Conservation (phyloP, 192 early-diverging fungal genomes). For the Spizellomyces punctatus region DNA sequence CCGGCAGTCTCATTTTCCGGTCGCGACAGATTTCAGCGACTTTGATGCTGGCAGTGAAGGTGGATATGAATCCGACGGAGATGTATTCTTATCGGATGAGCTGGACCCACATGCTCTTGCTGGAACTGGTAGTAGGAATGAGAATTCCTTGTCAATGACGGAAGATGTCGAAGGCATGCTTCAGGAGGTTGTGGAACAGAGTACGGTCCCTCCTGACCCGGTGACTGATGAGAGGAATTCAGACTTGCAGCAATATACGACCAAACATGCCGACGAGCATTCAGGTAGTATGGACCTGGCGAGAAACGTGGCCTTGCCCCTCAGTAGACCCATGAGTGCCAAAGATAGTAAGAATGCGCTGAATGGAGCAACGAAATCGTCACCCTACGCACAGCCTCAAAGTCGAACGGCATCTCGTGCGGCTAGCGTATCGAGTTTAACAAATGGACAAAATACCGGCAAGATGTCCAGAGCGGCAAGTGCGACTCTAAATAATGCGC, state of each 20-base stretch:
- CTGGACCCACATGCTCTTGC: constrained; percentile 1
- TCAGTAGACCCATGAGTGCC: not conserved
- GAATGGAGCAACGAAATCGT: no score
- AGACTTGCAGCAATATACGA: not conserved
- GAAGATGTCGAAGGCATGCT: constrained; percentile 29
- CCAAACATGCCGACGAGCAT: no score
- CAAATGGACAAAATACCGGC: no score
- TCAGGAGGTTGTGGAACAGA: constrained; percentile 27
- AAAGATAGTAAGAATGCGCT: no score
- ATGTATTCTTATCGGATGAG: constrained; percentile 19
- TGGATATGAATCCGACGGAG: constrained; percentile 34
- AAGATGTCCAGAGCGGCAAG: no score
- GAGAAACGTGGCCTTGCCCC: not conserved
- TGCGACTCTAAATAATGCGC: no score
- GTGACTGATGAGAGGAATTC: not conserved
- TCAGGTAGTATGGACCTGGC: not conserved
- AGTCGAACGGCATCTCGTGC: no score
- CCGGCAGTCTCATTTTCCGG: constrained; percentile 46
- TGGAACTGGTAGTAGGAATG: constrained; percentile 1
- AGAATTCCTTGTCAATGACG: constrained; percentile 11
- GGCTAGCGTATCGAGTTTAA: no score
- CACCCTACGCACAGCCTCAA: no score
- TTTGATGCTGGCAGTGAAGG: constrained; percentile 37
- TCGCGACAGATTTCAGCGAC: constrained; percentile 46
- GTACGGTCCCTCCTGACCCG: constrained; percentile 1